Evolutionary conservation across 2,329 filamentous ascomycete species (phyloP).

Genomic region (Sarocladiaceae sp.): DNA sequence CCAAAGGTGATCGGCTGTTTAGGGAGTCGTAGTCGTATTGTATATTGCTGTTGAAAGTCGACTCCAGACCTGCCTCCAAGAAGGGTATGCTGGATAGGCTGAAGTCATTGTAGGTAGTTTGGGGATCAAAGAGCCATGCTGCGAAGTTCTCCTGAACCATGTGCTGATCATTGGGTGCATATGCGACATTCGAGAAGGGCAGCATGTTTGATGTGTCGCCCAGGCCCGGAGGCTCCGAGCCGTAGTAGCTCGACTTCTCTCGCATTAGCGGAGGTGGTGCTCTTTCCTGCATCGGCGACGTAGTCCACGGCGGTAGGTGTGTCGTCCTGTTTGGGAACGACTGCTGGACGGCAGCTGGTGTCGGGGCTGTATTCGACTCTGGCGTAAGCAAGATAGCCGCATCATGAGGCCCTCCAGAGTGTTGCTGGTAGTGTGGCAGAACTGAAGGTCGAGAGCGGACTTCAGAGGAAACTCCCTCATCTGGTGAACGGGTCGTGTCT

Average conservation of each 20-base stretch:
- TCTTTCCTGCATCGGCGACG: conserved; percentile 29
- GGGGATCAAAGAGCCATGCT: conserved; percentile 47
- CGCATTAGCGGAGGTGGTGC: conserved; percentile 29
- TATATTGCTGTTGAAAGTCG: conserved; percentile 46
- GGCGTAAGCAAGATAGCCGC: conserved; percentile 41
- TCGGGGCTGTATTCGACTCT: conserved; percentile 29
- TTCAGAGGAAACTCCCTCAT: conserved; percentile 17
- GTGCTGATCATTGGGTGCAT: conserved; percentile 26
- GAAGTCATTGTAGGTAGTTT: conserved; percentile 37
- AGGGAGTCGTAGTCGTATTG: conserved; percentile 48
- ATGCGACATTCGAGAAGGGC: conserved; percentile 18
- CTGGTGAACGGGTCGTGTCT: not conserved
- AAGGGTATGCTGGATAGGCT: conserved; percentile 40
- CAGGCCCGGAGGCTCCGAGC: conserved; percentile 21
- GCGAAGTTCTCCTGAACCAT: conserved; percentile 42
- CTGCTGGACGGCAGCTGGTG: conserved; percentile 21
- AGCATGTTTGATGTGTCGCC: conserved; percentile 30
- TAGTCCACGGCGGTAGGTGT: conserved; percentile 18
- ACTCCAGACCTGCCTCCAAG: conserved; percentile 45
- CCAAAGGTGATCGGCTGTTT: conserved; percentile 41
- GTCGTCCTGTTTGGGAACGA: conserved; percentile 13
- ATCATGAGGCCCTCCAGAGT: conserved; percentile 36
- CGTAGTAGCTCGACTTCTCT: conserved; percentile 34
- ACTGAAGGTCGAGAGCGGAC: conserved; percentile 9
- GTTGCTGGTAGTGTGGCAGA: conserved; percentile 18